Percentiles rank a stretch among this genome's conserved stretches.
Evolutionary conservation across 352 stramenopile species (phyloP).

Genomic region (Phytophthora palmivora): DNA sequence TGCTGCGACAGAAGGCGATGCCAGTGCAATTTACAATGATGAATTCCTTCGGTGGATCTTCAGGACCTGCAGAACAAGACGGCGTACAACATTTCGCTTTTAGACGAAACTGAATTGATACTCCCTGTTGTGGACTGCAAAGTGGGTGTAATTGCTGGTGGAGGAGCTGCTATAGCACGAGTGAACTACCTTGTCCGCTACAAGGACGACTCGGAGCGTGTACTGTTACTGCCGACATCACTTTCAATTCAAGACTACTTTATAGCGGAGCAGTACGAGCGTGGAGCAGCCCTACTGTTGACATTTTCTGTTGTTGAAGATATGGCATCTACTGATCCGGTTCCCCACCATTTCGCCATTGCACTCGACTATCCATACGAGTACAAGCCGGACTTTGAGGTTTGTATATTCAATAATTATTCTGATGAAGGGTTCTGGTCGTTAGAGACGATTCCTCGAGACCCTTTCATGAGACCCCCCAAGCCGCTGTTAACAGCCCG

Average conservation of each 20-base stretch:
- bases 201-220: conserved; percentile 21
- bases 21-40: conserved; percentile 39
- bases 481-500: conserved; percentile 41
- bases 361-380: conserved; percentile 45
- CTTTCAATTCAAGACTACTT: conserved; percentile 46
- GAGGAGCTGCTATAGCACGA: conserved; percentile 21
- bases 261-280: conserved; percentile 32
- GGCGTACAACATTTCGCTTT: conserved; percentile 45
- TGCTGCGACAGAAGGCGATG: neutral
- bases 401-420: conserved; percentile 24
- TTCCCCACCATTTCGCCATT: conserved; percentile 34
- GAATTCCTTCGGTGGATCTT: conserved; percentile 41
- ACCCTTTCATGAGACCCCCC: conserved; percentile 27
- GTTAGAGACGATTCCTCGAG: conserved; percentile 27
- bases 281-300: conserved; percentile 28
- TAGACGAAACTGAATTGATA: conserved; percentile 37
- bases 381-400: conserved; percentile 35
- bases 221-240: conserved; percentile 33
- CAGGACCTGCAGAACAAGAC: conserved; percentile 34
- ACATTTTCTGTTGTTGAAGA: conserved; percentile 37
- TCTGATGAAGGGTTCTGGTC: conserved; percentile 31
- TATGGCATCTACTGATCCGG: conserved; percentile 18
- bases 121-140: conserved; percentile 38
- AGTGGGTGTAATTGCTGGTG: conserved; percentile 5
- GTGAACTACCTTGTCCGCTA: conserved; percentile 44